phyloP scores from a whole-genome alignment of 257 asterid species.

The Solanum pennellii region DNA sequence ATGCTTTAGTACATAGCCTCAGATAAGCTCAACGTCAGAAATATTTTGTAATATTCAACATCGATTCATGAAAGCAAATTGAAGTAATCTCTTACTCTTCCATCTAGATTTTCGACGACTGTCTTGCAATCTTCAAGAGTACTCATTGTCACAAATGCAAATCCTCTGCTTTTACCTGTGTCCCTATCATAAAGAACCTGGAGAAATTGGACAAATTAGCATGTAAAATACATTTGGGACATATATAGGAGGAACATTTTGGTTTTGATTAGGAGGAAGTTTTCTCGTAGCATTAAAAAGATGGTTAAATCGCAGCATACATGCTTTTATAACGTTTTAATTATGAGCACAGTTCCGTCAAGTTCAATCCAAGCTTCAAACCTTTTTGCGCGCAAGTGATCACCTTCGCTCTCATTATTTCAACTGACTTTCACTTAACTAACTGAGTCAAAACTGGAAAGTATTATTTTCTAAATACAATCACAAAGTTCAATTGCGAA shows the following conservation, averaged over 20 bases:
- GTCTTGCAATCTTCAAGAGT: slow-evolving; percentile 57
- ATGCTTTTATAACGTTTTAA: background rate
- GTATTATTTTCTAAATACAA: background rate
- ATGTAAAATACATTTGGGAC: background rate
- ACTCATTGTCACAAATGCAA: slow-evolving; percentile 95
- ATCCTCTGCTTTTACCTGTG: slow-evolving; percentile 90
- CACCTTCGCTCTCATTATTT: background rate
- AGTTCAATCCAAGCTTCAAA: background rate
- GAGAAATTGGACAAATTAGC: background rate
- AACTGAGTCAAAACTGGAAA: background rate
- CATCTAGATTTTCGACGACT: slow-evolving; percentile 73
- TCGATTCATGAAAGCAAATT: background rate
- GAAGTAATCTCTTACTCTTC: slow-evolving; percentile 39
- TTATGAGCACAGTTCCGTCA: background rate
- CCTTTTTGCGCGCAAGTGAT: background rate
- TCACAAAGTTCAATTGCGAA: background rate
- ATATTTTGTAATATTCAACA: background rate
- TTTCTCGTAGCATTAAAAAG: background rate
- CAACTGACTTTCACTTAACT: background rate
- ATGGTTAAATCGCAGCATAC: background rate
- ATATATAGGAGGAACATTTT: background rate
- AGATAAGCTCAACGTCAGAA: background rate
- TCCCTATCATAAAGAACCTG: slow-evolving; percentile 81
- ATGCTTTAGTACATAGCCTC: background rate
- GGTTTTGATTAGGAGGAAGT: background rate